phyloP scores from a whole-genome alignment of 345 rosid species.

The Gossypium thurberi region DNA sequence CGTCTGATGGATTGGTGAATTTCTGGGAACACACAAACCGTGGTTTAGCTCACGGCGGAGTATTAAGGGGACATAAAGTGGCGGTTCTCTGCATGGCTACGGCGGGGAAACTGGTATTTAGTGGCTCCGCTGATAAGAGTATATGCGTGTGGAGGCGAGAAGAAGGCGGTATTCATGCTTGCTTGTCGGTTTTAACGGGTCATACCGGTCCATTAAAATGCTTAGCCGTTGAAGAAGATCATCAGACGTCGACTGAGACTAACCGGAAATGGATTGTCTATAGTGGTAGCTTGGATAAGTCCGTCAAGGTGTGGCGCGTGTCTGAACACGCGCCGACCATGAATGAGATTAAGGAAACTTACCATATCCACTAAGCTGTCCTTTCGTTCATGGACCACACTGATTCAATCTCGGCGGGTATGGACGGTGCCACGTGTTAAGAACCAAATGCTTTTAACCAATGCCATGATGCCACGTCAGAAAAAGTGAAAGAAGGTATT shows the following conservation, averaged over 20 bases:
- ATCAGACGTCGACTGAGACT: not conserved
- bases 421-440: not conserved
- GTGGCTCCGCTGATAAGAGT: slow-evolving; percentile 80
- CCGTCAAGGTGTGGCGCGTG: slow-evolving; percentile 90
- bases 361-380: too few species aligned
- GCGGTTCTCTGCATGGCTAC: slow-evolving; percentile 57
- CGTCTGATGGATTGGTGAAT: slow-evolving; percentile 56
- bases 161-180: slow-evolving; percentile 43
- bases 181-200: slow-evolving; percentile 59
- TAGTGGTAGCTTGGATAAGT: slow-evolving; percentile 80
- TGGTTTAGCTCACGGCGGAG: slow-evolving; percentile 39
- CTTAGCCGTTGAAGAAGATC: slow-evolving; percentile 48
- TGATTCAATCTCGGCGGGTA: not conserved
- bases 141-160: slow-evolving; percentile 85
- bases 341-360: not conserved
- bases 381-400: too few species aligned
- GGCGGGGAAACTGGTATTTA: slow-evolving; percentile 59
- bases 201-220: slow-evolving; percentile 85
- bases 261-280: slow-evolving; percentile 59
- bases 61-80: slow-evolving; percentile 52
- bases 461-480: too few species aligned
- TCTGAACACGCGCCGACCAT: slow-evolving; percentile 19
- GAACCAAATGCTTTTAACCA: too few species aligned
- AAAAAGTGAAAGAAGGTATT: too few species aligned
- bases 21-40: slow-evolving; percentile 58